Conservation (phyloP, 305 asterid genomes). For the Fraxinus platypoda region DNA sequence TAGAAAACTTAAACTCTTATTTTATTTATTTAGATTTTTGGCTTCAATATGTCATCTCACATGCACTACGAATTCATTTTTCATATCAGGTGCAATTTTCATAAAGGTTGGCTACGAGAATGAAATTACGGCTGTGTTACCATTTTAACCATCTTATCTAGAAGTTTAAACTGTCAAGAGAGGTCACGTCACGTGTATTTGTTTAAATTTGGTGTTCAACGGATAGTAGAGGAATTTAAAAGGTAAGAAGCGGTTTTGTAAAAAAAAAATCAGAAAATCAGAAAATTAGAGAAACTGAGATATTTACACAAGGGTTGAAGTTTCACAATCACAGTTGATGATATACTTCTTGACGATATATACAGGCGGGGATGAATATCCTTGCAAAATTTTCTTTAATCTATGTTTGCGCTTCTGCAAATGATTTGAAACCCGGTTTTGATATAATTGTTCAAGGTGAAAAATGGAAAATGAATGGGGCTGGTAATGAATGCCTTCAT, state of each 20-base stretch:
- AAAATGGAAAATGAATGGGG: background rate
- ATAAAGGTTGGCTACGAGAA: background rate
- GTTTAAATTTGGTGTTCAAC: background rate
- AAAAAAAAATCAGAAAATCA: background rate
- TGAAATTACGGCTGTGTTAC: background rate
- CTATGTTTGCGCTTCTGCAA: background rate
- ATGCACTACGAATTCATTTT: background rate
- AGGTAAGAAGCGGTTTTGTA: background rate
- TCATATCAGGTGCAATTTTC: background rate
- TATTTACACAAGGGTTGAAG: background rate
- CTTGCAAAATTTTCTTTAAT: background rate
- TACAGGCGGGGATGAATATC: background rate
- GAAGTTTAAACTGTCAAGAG: background rate
- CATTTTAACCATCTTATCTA: background rate
- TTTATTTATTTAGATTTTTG: background rate
- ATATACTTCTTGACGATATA: background rate
- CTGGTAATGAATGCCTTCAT: slow-evolving; percentile 9
- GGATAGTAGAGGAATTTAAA: background rate
- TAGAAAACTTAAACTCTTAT: background rate
- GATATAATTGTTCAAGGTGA: background rate
- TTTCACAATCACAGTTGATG: background rate
- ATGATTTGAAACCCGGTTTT: background rate
- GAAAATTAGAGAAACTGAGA: background rate
- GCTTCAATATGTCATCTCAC: background rate
- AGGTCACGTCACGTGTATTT: background rate